phyloP scores from a whole-genome alignment of 768 basidiomycete species.

The Pholiota conissans region DNA sequence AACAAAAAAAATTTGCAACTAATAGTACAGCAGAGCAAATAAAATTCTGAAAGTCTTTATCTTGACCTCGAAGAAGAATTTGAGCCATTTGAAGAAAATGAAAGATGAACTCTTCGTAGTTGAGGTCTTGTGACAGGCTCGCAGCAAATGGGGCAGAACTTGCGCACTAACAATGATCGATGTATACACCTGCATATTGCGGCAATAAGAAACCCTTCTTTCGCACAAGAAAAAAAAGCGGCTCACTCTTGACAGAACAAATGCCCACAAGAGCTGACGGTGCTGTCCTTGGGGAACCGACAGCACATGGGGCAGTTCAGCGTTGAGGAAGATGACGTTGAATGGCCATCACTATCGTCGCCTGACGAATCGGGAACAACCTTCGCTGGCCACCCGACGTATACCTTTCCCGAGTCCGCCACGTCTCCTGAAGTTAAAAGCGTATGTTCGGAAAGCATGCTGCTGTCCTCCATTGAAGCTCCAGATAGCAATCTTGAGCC shows the following conservation, averaged over 20 bases:
- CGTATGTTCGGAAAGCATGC: constrained; percentile 49
- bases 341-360: neutral
- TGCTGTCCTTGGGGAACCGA: constrained; percentile 29
- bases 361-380: constrained; percentile 10
- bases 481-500: constrained; percentile 49
- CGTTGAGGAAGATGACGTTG: constrained; percentile 17
- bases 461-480: constrained; percentile 49
- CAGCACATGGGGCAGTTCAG: constrained; percentile 33
- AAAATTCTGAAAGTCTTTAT: neutral
- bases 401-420: constrained; percentile 37
- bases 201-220: neutral
- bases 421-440: constrained; percentile 47
- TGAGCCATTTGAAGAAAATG: constrained; percentile 12
- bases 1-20: no score
- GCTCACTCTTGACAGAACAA: constrained; percentile 26
- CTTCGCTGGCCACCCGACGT: constrained; percentile 46
- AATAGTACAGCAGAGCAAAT: no score
- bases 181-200: constrained; percentile 19
- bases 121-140: constrained; percentile 16
- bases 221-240: neutral
- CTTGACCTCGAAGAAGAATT: neutral
- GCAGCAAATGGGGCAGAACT: constrained; percentile 25
- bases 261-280: constrained; percentile 32
- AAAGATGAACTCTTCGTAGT: constrained; percentile 21
- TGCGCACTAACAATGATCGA: constrained; percentile 12